Base-by-base conservation (phyloP, 2,329 filamentous ascomycete species). In the Diaporthe longicolla region DNA sequence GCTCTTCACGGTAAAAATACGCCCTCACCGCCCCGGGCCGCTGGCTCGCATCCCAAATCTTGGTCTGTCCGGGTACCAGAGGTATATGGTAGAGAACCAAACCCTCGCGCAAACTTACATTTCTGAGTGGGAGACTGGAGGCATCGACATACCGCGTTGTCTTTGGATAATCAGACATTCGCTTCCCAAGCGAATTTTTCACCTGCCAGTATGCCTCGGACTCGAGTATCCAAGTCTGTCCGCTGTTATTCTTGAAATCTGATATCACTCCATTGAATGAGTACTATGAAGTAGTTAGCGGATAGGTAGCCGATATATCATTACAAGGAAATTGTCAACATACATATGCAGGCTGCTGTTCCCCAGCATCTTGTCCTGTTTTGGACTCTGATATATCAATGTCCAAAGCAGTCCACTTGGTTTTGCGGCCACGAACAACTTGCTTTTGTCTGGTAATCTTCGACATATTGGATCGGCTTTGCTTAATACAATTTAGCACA, bases 151-250 rank as follows among this genome's bases (percentile, higher is more conserved):
- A 55, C 2, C 17, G 54, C 7, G 26, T 55, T 21, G 54, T 32
- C 17, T 10, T 55, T 32, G 54, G 54, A 24, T 55, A 55, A 7
- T 32, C 26, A 2, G 26, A 21, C 7, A 3, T 55, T 7, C 26
- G 26, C 7, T 55, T 55, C 26, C 21, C 26, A 4, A 32, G 26
- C 6, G 15, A 32, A 1, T 32, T 55, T 10, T 55, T 55, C 26
- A 55, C 54, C 54, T 55, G 54, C 54, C 26, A 55, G 54, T 55
- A 55, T 32, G 54, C 54, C 54, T 55, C 26, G 26, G 26, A 32
- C 26, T 55, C 26, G 26, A 55, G 54, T 0, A 55, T 55, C 54
- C 15, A 55, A 11, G 54, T 55, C 26, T 55, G 6, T 55, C 54
- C 54, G 19, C 26, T 32, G 3, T 55, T 32, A 1, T 32, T 32